Base-by-base conservation (phyloP, 1,284 basidiomycete genomes). In the Ceratobasidium papillatum region DNA sequence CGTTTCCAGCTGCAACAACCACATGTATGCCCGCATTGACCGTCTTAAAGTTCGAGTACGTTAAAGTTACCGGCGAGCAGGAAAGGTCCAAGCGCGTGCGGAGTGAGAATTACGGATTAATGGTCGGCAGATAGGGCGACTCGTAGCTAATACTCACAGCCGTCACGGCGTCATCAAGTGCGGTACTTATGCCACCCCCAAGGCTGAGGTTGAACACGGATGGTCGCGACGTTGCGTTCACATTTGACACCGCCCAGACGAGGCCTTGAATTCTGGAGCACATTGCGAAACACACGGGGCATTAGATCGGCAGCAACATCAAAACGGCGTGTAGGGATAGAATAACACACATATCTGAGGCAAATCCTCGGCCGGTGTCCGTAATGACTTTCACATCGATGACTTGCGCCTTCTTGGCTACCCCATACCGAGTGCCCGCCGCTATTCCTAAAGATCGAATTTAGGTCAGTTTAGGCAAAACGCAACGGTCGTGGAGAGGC, bases 341-440 rank as follows among this genome's bases (percentile, higher is more conserved):
- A 45, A 45, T 30, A 22, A 38, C 58, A 7, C 45, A 58, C 52
- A 58, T 65, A 38, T 64, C 59, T n/a, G 63, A 64, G 14, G 59
- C 63, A 65, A 64, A 63, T 49, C 36, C 63, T 25, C 73, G 52
- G 49, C 66, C 66, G 30, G 66, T 71, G 27, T 71, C 66, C 66
- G 66, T 71, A 59, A 71, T 71, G 7, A 71, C 68, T 36, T 75
- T 75, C 27, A 75, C 75, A 32, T 59, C 75, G 51, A 75, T 72
- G 36, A 75, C 25, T 27, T 49, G 68, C 45, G 75, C 56, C 36
- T 65, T 62, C 47, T 72, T 71, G 30, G 75, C 75, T 12, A 75
- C 75, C 17, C 75, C 75, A 43, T 30, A 72, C 32, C 58, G 45
- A 14, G 66, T 45, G 22, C 75, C 75, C 25, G 58, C 74, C 25